Conservation (phyloP, 2,329 filamentous ascomycete species). For the Trichoderma sp. region DNA sequence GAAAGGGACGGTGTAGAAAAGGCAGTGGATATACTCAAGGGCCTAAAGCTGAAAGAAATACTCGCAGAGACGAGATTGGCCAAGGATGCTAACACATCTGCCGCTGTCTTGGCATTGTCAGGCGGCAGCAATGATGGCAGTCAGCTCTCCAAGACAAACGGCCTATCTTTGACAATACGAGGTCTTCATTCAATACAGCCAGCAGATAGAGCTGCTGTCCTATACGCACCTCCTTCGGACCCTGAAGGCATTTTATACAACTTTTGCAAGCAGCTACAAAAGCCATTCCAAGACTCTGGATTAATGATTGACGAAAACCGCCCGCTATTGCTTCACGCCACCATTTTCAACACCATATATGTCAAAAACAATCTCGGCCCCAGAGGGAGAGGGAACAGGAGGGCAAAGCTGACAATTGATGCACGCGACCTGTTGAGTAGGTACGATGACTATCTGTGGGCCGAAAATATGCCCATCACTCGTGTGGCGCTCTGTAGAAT, state of each 20-base stretch:
- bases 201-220: slow-evolving; percentile 55
- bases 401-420: slow-evolving; percentile 50
- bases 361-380: slow-evolving; percentile 42
- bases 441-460: slow-evolving; percentile 69
- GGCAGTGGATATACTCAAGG: slow-evolving; percentile 41
- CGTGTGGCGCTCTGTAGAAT: slow-evolving; percentile 79
- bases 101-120: slow-evolving; percentile 15
- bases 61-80: slow-evolving; percentile 32
- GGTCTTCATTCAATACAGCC: slow-evolving; percentile 63
- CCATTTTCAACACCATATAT: slow-evolving; percentile 83
- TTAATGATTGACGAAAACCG: slow-evolving; percentile 59
- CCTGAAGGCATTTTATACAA: slow-evolving; percentile 46
- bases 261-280: slow-evolving; percentile 58
- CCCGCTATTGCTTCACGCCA: slow-evolving; percentile 75
- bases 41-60: slow-evolving; percentile 40
- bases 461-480: slow-evolving; percentile 64
- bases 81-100: neutral
- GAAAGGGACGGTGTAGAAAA: slow-evolving; percentile 45
- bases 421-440: slow-evolving; percentile 54
- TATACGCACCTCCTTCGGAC: slow-evolving; percentile 64
- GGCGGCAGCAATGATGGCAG: neutral
- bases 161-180: slow-evolving; percentile 47
- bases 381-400: slow-evolving; percentile 31
- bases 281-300: slow-evolving; percentile 53
- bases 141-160: slow-evolving; percentile 1